Base-by-base conservation (phyloP, 108 stramenopile genomes). In the Nitzschia sp. region DNA sequence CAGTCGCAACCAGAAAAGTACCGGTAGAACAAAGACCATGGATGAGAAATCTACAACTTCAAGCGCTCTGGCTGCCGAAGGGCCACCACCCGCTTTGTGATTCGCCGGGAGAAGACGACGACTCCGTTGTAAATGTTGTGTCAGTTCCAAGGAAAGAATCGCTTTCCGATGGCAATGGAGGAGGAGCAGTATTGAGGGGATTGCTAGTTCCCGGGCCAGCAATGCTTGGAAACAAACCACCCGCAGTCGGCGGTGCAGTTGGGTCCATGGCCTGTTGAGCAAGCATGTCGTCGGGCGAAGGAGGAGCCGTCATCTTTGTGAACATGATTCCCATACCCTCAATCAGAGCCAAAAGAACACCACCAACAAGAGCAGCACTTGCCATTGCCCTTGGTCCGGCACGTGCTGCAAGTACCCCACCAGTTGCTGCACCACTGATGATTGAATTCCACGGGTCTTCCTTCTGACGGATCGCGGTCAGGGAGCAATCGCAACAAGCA, bases 401-500 rank as follows among this genome's bases (percentile, higher is more conserved):
- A 19, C 98, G 80, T 11, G 92, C 90, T 13, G 97, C 97, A 58
- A 98, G 78, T 34, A 96, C 75, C 19, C 97, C 97, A 45, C 97
- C 97, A 1, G 97, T 98, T 61, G 92, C 95, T 4, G 95, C 96
- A 15, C 94, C 92, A 32, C 82, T 83, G n/a, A 97, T 72, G 58
- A 99, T 99, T 45, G 96, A 86, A 60, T 99, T 99, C 97, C 97
- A 99, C 5, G 98, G 96, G 85, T 99, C 98, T 85, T 99, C 98
- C 80, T 94, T 97, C 75, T 95, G 93, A 50, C 98, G 87, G 25
- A 98, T 68, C 15, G 91, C 87, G 16, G 93, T 93, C 27, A 99
- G 73, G 19, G 88, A 80, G 77, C 98, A 99, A 77, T 99, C 98
- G 60, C 89, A 98, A 54, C 93, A 86, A 16, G 97, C 95, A 79